Base-by-base conservation (phyloP, 192 early-diverging fungal species). In the Entomortierella chlamydospora region DNA sequence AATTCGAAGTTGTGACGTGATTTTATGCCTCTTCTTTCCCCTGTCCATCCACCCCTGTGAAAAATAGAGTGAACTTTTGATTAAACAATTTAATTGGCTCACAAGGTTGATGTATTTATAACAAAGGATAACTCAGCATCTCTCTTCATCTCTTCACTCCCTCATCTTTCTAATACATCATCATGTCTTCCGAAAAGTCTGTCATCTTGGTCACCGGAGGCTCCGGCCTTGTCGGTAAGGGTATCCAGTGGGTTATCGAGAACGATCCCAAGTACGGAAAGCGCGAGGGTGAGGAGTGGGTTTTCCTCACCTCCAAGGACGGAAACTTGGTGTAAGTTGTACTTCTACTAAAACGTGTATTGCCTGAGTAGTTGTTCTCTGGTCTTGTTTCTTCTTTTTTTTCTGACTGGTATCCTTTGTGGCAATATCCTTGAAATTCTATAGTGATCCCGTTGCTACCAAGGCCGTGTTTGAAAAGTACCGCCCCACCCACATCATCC, bases 171-270 rank as follows among this genome's bases (percentile, higher is more conserved):
- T 55, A 28, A 25, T n/a, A 6, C 45, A 58, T 43, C 49, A 62
- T 30, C 60, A 79, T 79, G 76, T 79, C 74, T 57, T 55, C 74
- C 49, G 33, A 61, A 30, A 79, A 79, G 76, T 79, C 76, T 70
- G 84, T 91, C 30, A 90, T 94, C 72, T 82, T 94, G 50, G 93
- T 94, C 61, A 94, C 93, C 29, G 93, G 93, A 54, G 90, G 91
- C 34, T 86, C 90, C 43, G 93, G 93, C 29, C 90, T 94, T 45
- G 93, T 93, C 51, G 93, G 93, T 23, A 85, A 93, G 67, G 93
- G 91, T 41, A 87, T 94, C 69, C 72, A 89, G 55, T 89, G 87
- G 88, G 86, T 88, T 43, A 82, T 89, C 62, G 83, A 85, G 69
- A 91, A 91, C 81, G 89, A 89, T 47, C 76, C 73, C 45, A 79